Conservation (phyloP, 257 asterid species). For the Cruciata laevipes region DNA sequence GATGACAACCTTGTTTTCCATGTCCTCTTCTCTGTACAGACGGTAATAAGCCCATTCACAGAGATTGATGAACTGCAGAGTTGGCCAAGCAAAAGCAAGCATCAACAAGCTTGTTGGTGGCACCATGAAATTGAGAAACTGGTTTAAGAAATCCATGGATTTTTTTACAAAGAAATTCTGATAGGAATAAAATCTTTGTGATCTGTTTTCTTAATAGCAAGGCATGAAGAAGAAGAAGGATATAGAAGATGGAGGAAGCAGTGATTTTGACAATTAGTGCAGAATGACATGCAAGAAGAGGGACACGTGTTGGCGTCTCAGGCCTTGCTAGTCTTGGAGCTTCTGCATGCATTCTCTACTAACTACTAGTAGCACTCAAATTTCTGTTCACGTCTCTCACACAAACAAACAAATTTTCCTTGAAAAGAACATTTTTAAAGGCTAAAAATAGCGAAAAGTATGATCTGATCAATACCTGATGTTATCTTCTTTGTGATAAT, state of each 20-base stretch:
- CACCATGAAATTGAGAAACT: conserved; percentile 50
- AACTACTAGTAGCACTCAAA: no score
- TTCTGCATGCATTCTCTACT: conserved; percentile 10
- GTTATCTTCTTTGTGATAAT: no score
- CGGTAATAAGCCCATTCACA: conserved; percentile 62
- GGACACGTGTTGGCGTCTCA: conserved; percentile 46
- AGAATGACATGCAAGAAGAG: conserved; percentile 42
- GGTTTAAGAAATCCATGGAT: conserved; percentile 46
- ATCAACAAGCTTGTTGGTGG: conserved; percentile 84
- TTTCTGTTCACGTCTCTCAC: neutral
- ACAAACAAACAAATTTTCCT: neutral
- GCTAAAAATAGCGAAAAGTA: neutral
- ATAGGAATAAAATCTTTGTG: neutral
- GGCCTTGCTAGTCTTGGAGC: conserved; percentile 17
- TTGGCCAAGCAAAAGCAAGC: conserved; percentile 89
- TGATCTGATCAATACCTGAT: no score
- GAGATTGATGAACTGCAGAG: conserved; percentile 57
- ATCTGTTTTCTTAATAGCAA: no score
- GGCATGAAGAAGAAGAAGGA: neutral
- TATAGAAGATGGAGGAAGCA: neutral
- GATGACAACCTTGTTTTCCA: conserved; percentile 67
- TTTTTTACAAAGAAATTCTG: neutral
- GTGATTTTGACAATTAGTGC: conserved; percentile 27
- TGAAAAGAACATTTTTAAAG: neutral
- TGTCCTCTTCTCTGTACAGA: conserved; percentile 34